Evolutionary conservation across 768 basidiomycete species (phyloP), one percentile per base, ranked within the genome.

Genomic region (Termitomyces sp.): DNA sequence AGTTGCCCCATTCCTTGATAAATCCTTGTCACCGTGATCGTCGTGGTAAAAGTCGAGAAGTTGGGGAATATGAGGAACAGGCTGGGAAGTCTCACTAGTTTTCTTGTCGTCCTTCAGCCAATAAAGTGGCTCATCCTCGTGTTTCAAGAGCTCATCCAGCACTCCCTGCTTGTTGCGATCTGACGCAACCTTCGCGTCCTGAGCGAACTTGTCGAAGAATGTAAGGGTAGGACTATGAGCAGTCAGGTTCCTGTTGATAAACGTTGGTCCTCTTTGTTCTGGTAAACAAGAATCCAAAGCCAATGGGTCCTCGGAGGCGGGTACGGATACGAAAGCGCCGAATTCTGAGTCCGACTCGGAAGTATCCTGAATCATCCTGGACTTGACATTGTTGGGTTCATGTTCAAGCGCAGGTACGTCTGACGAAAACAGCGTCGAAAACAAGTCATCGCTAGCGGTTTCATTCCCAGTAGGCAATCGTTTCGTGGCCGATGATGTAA

Each of bases 51-150:
- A 43, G 23, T 30, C 40, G 12, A 32, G 18, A n/a, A 32, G 40
- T 6, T 41, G 16, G 3, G 52, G n/a, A n/a, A 30, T 7, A 9
- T 20, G 32, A 5, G 10, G 23, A n/a, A 20, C 33, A n/a, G 32
- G 40, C 12, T 48, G 51, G 46, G 28, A 53, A 7, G 18, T n/a
- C 12, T 6, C 6, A 14, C 20, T 28, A 43, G 28, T 14, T 32
- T 43, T n/a, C 12, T n/a, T 18, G 16, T 54, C 54, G 35, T 73
- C 69, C 36, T 72, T 72, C 57, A 83, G 58, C 75, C 84, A 87
- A 67, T 85, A 87, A 64, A 89, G 68, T 1, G 88, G 88, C 68
- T 91, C 88, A 53, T 88, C 85, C 69, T 90, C 81, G 60, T 87
- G 82, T 59, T 78, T 64, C 40, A 90, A 67, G 38, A 91, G 69